Evolutionary conservation across 192 early-diverging fungal species (phyloP).

Genomic region (Coemansia sp.): DNA sequence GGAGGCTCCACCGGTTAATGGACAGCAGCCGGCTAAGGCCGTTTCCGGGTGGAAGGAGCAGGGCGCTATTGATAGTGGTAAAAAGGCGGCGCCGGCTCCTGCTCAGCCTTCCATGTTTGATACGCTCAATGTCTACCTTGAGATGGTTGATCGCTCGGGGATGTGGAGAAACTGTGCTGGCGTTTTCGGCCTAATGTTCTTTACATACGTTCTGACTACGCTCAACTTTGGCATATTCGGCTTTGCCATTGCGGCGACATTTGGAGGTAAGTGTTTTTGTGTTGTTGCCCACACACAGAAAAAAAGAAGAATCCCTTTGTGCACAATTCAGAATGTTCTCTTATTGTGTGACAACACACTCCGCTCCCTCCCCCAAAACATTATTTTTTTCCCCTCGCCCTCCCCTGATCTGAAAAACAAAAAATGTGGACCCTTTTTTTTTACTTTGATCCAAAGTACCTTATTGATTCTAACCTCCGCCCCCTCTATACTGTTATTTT

Average conservation of each 20-base stretch:
- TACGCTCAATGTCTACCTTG: slow-evolving; percentile 39
- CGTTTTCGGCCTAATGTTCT: slow-evolving; percentile 50
- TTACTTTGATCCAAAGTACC: not conserved
- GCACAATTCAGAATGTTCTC: not conserved
- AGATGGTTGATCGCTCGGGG: slow-evolving; percentile 50
- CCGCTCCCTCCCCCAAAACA: not conserved
- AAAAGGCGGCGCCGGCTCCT: slow-evolving; percentile 32
- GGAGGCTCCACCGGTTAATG: slow-evolving; percentile 3
- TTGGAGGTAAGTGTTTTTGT: slow-evolving; percentile 56
- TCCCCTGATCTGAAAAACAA: not conserved
- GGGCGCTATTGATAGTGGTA: slow-evolving; percentile 51
- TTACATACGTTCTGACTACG: slow-evolving; percentile 51
- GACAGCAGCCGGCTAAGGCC: slow-evolving; percentile 5
- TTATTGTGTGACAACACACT: not conserved
- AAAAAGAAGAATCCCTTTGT: not conserved
- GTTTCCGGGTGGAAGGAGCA: slow-evolving; percentile 53
- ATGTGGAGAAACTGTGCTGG: slow-evolving; percentile 58
- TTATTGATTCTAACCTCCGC: not conserved
- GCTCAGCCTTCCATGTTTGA: slow-evolving; percentile 43
- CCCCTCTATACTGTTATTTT: not conserved
- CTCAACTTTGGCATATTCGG: slow-evolving; percentile 53
- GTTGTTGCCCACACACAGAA: not conserved
- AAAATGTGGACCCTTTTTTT: not conserved
- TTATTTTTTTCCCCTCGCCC: not conserved
- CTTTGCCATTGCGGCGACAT: slow-evolving; percentile 31